phyloP scores from a whole-genome alignment of 2,329 filamentous ascomycete genomes.

The Ceratocystis papillata region DNA sequence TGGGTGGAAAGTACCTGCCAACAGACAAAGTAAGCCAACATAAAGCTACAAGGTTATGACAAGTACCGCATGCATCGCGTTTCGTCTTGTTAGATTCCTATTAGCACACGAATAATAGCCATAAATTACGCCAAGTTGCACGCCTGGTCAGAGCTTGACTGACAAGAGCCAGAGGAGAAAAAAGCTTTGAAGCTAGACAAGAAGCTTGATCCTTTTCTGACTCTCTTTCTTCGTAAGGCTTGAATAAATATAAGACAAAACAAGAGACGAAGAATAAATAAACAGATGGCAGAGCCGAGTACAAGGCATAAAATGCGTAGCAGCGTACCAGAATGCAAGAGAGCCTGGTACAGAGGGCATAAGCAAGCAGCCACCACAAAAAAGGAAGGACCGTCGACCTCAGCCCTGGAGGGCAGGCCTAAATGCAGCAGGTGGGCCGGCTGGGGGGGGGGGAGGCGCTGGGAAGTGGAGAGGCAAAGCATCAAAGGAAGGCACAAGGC shows the following conservation, averaged over 20 bases:
- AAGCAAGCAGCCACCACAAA: too few relatives aligned
- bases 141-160: background rate
- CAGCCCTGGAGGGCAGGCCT: too few relatives aligned
- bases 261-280: too few relatives aligned
- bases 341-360: too few relatives aligned
- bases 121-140: background rate
- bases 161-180: background rate
- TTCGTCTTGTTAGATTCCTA: background rate
- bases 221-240: background rate
- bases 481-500: too few relatives aligned
- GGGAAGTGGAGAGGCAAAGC: too few relatives aligned
- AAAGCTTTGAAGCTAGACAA: constrained; percentile 10
- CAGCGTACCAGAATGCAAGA: background rate
- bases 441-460: too few relatives aligned
- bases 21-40: too few relatives aligned
- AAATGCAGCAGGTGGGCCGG: too few relatives aligned
- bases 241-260: too few relatives aligned
- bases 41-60: background rate
- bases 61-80: background rate
- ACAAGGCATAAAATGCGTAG: background rate
- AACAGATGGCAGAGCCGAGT: too few relatives aligned
- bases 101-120: background rate
- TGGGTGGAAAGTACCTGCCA: background rate
- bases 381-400: too few relatives aligned
- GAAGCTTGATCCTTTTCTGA: constrained; percentile 8